Evolutionary conservation across 129 eudicot genomes (phyloP).

Genomic region (Logfia minima): DNA sequence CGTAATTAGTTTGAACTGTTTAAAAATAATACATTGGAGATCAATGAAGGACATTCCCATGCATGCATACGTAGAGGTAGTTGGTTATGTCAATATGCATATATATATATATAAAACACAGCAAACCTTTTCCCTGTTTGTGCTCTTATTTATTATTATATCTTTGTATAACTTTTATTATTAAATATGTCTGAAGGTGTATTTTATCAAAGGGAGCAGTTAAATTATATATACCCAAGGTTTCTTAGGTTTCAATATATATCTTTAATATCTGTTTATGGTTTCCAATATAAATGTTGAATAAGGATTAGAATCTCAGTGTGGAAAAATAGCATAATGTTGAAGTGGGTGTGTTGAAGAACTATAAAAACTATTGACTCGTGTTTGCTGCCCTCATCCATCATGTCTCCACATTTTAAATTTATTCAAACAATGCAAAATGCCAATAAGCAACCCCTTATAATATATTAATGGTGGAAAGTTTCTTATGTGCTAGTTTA

Average conservation of each 20-base stretch:
- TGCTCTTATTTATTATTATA: not conserved
- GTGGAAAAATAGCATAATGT: not conserved
- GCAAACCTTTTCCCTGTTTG: not conserved
- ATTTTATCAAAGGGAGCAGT: constrained; percentile 16
- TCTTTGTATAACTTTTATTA: not conserved
- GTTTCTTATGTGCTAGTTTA: not conserved
- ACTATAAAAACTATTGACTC: not conserved
- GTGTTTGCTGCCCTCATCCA: constrained; percentile 29
- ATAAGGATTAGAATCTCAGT: not conserved
- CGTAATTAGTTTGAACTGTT: not conserved
- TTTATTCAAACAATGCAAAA: not conserved
- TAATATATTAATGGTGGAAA: not conserved
- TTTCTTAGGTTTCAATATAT: not conserved
- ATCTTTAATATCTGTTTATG: not conserved
- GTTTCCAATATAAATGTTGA: not conserved
- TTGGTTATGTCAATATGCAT: constrained; percentile 17
- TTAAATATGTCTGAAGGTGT: constrained; percentile 3
- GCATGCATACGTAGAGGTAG: constrained; percentile 35
- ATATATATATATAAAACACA: not conserved
- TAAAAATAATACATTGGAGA: not conserved
- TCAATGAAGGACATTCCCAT: constrained; percentile 3
- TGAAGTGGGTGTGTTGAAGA: not conserved
- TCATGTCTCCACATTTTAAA: constrained; percentile 1
- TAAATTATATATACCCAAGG: constrained; percentile 1
- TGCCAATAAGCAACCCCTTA: not conserved